Conservation (phyloP, 2,329 filamentous ascomycete species). For the Fusarium decemcellulare region DNA sequence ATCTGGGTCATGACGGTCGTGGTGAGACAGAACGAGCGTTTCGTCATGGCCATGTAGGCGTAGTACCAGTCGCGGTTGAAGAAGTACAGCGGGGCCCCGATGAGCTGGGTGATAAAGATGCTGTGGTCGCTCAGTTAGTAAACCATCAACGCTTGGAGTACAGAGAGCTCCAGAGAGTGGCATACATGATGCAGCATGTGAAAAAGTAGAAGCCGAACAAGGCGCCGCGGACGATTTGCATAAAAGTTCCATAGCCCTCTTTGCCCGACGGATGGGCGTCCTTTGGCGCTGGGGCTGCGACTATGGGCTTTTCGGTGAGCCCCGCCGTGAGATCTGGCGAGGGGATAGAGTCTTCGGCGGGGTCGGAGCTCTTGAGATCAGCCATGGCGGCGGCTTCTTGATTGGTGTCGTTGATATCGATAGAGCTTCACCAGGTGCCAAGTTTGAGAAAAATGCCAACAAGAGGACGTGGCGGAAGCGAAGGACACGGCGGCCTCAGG, state of each 20-base stretch:
- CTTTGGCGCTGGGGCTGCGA: conserved; percentile 11
- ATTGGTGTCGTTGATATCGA: conserved; percentile 15
- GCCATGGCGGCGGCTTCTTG: conserved; percentile 42
- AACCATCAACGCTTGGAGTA: not conserved
- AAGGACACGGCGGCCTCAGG: conserved; percentile 6
- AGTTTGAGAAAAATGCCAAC: not conserved
- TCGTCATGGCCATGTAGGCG: conserved; percentile 89
- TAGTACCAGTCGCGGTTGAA: conserved; percentile 85
- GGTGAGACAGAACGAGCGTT: conserved; percentile 84
- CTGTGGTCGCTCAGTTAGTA: conserved; percentile 53
- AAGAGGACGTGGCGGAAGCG: not conserved
- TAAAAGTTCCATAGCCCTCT: conserved; percentile 63
- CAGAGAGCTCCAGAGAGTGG: conserved; percentile 1
- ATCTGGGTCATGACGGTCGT: conserved; percentile 86
- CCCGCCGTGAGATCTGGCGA: conserved; percentile 49
- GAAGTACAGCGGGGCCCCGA: conserved; percentile 83
- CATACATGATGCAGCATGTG: conserved; percentile 64
- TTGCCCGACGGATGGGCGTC: conserved; percentile 68
- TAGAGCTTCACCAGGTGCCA: not conserved
- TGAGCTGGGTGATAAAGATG: conserved; percentile 79
- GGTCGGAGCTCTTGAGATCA: conserved; percentile 38
- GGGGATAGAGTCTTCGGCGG: conserved; percentile 46
- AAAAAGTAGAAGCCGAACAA: conserved; percentile 68
- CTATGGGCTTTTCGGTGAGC: conserved; percentile 35
- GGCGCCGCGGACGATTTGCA: conserved; percentile 67